Conservation (phyloP, 2,329 filamentous ascomycete species). For the Alternaria tenuissima region DNA sequence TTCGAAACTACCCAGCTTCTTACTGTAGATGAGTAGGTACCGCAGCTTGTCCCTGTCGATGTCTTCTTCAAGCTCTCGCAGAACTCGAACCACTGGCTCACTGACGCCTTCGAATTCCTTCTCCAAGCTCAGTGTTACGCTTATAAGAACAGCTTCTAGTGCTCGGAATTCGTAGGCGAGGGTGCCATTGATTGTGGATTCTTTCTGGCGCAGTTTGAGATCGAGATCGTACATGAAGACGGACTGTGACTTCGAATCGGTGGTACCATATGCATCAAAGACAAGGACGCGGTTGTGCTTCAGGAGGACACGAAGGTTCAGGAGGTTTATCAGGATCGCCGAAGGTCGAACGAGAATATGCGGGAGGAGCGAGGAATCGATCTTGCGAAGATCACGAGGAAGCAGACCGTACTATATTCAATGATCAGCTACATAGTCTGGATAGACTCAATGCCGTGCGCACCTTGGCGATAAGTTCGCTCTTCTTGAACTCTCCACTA, state of each 20-base stretch:
- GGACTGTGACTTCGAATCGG: constrained; percentile 92
- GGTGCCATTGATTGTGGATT: constrained; percentile 58
- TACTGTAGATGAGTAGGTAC: constrained; percentile 89
- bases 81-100: constrained; percentile 87
- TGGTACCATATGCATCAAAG: constrained; percentile 95
- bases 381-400: constrained; percentile 94
- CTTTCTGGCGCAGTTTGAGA: constrained; percentile 86
- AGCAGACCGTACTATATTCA: constrained; percentile 81
- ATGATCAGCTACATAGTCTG: constrained; percentile 11
- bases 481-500: constrained; percentile 97
- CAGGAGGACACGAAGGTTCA: constrained; percentile 95
- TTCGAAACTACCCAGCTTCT: constrained; percentile 95
- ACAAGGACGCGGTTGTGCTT: constrained; percentile 93
- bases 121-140: constrained; percentile 89
- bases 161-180: constrained; percentile 96
- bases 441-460: neutral
- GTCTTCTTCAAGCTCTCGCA: constrained; percentile 92
- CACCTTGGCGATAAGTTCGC: constrained; percentile 93
- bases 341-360: constrained; percentile 94
- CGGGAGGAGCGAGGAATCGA: constrained; percentile 93
- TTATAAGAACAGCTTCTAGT: constrained; percentile 92
- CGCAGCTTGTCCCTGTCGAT: constrained; percentile 95
- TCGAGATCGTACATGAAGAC: constrained; percentile 98
- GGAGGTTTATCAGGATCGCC: constrained; percentile 91
- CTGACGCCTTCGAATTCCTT: constrained; percentile 93